Percentiles rank a stretch among this genome's conserved stretches.
phyloP scores from a whole-genome alignment of 1,139 yeast genomes.

The Schizosaccharomyces versatilis region DNA sequence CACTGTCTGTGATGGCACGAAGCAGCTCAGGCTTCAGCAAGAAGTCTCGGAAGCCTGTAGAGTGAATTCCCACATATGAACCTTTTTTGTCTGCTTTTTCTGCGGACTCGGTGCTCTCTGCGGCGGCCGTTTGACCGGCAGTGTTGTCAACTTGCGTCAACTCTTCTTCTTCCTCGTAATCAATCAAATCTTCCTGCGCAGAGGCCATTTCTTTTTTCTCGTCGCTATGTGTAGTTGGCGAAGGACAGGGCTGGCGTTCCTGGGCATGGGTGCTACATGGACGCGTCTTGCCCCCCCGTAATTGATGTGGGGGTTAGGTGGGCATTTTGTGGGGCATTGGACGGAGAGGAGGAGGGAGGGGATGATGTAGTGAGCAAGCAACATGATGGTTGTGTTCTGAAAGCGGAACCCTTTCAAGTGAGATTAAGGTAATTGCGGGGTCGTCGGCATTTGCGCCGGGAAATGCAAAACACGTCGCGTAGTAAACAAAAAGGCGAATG shows the following conservation, averaged over 20 bases:
- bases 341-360: too few relatives aligned
- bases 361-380: too few relatives aligned
- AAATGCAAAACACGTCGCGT: too few relatives aligned
- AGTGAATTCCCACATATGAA: constrained; percentile 91
- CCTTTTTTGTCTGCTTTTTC: constrained; percentile 60
- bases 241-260: background rate
- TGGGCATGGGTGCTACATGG: too few relatives aligned
- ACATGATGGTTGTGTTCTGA: too few relatives aligned
- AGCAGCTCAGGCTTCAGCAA: constrained; percentile 84
- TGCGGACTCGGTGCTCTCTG: constrained; percentile 16
- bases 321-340: too few relatives aligned
- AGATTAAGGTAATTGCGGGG: too few relatives aligned
- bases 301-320: too few relatives aligned
- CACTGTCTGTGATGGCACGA: constrained; percentile 96
- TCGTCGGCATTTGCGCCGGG: too few relatives aligned
- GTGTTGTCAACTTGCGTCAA: constrained; percentile 38
- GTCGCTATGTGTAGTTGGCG: background rate
- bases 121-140: constrained; percentile 16
- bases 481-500: too few relatives aligned
- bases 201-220: background rate
- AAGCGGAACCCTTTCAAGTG: too few relatives aligned
- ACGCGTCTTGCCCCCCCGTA: too few relatives aligned
- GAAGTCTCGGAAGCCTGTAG: constrained; percentile 95
- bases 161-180: constrained; percentile 12
- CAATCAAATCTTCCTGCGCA: constrained; percentile 41